phyloP scores from a whole-genome alignment of 768 basidiomycete genomes.

The Megacollybia marginata region DNA sequence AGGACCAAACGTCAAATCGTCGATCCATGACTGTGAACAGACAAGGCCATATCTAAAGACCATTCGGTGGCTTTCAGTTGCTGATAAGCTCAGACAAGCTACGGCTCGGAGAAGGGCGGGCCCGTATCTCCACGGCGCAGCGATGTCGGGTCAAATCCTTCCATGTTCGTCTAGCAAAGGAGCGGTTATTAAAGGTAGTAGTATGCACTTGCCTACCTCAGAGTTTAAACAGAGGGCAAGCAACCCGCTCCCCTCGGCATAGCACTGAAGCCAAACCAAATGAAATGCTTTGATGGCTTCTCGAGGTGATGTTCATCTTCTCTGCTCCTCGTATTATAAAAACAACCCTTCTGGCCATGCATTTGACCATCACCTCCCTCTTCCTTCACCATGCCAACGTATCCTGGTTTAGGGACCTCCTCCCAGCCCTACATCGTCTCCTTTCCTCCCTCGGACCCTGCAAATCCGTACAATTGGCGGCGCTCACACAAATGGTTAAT shows the following conservation, averaged over 20 bases:
- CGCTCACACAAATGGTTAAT: constrained; percentile 42
- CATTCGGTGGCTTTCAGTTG: too few relatives aligned
- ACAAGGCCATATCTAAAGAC: too few relatives aligned
- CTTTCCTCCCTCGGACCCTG: constrained; percentile 43
- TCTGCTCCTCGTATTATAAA: too few relatives aligned
- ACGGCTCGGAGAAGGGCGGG: background rate
- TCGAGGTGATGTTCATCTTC: background rate
- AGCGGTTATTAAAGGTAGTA: too few relatives aligned
- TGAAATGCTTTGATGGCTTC: background rate
- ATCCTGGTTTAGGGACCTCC: constrained; percentile 37
- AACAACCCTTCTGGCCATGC: too few relatives aligned
- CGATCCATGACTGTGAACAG: too few relatives aligned
- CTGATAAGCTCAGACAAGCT: too few relatives aligned
- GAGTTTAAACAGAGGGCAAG: background rate
- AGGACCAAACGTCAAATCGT: too few relatives aligned
- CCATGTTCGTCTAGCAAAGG: background rate
- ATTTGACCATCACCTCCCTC: background rate
- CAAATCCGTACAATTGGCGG: constrained; percentile 53
- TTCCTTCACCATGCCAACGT: constrained; percentile 10
- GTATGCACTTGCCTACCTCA: background rate
- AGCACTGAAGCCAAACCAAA: background rate
- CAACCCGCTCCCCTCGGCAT: background rate
- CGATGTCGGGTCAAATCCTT: background rate
- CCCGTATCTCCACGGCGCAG: background rate
- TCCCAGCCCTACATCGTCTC: constrained; percentile 48